Conservation (phyloP, 495 filamentous ascomycete species). For the Xylaria cubensis region DNA sequence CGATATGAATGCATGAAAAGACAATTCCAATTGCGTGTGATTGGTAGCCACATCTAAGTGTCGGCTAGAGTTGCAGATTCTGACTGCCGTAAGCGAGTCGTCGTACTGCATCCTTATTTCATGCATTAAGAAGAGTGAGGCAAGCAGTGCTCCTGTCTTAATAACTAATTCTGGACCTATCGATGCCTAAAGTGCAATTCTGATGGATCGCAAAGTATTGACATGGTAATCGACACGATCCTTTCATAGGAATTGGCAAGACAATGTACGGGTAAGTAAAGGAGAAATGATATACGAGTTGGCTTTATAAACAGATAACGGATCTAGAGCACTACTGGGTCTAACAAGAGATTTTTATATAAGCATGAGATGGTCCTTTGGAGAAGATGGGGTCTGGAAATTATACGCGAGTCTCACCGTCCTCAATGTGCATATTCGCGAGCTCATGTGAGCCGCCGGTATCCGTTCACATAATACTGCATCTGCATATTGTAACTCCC, state of each 20-base stretch:
- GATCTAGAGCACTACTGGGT: not conserved
- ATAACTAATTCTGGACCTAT: not conserved
- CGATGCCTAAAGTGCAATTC: slow-evolving; percentile 22
- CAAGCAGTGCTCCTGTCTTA: not conserved
- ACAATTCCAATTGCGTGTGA: not conserved
- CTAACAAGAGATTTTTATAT: not conserved
- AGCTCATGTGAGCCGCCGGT: not conserved
- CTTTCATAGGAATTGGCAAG: too few species aligned
- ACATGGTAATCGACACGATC: too few species aligned
- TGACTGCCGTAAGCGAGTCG: not conserved
- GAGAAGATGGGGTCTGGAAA: not conserved
- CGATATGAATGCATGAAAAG: not conserved
- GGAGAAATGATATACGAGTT: not conserved
- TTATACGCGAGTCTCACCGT: not conserved
- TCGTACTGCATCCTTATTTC: not conserved
- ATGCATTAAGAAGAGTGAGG: slow-evolving; percentile 12
- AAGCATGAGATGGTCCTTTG: not conserved
- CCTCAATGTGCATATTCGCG: not conserved
- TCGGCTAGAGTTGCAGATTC: not conserved
- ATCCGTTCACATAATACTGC: not conserved
- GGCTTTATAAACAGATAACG: not conserved
- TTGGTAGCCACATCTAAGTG: not conserved
- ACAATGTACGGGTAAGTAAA: not conserved
- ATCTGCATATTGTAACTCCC: not conserved
- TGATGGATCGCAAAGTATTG: not conserved